Evolutionary conservation across 1,139 yeast species (phyloP).

Genomic region (Zygotorulaspora mrakii): DNA sequence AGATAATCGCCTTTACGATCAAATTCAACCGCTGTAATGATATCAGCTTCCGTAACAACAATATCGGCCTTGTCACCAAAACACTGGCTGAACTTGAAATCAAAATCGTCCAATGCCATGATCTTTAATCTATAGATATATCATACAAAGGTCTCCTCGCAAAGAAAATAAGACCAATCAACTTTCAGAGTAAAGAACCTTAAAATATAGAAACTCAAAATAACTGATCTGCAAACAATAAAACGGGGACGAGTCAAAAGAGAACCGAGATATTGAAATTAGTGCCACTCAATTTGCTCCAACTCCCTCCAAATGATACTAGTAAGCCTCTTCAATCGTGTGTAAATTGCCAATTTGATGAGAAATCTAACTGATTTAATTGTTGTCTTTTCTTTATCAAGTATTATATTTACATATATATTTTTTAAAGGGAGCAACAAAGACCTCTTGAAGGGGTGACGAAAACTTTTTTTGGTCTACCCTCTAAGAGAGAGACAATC

Average conservation of each 20-base stretch:
- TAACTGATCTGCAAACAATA: neutral
- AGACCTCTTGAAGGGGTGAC: constrained; percentile 3
- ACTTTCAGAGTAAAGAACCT: constrained; percentile 1
- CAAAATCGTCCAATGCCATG: constrained; percentile 30
- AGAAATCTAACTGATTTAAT: no score
- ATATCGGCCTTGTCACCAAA: constrained; percentile 98
- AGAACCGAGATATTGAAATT: neutral
- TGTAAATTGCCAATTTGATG: no score
- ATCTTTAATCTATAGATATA: neutral
- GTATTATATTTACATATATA: no score
- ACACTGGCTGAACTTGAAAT: constrained; percentile 73
- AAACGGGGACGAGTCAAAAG: neutral
- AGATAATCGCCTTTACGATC: constrained; percentile 91
- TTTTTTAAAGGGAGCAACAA: constrained; percentile 3
- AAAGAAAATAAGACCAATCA: neutral
- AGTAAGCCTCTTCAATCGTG: neutral
- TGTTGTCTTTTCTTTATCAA: no score
- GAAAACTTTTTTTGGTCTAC: constrained; percentile 7
- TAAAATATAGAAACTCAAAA: no score
- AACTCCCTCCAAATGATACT: neutral
- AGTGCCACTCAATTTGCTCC: neutral
- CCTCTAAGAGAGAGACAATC: no score
- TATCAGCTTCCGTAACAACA: constrained; percentile 96
- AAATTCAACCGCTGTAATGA: constrained; percentile 94
- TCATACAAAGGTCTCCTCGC: neutral